These are phyloP conservation scores for Nemania serpens DNA, from an alignment of 2,329 filamentous ascomycete species.

Conservation along the genomic window DNA sequence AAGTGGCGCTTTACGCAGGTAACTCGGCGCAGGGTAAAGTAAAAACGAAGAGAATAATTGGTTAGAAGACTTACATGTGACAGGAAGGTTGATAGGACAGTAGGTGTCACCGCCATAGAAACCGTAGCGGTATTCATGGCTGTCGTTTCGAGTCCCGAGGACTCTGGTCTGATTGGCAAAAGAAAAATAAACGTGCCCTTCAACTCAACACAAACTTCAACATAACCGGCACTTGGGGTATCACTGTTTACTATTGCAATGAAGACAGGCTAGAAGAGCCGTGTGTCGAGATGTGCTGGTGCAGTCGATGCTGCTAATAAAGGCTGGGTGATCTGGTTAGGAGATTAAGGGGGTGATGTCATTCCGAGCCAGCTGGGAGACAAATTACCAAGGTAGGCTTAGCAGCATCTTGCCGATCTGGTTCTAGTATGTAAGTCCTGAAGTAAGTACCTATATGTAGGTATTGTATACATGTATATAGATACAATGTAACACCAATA, in stretches of 20 bases:
- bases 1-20: too few species aligned
- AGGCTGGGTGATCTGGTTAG: conserved; percentile 16
- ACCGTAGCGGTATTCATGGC: conserved; percentile 73
- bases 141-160: conserved; percentile 11
- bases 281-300: not conserved
- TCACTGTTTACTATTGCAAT: not conserved
- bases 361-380: conserved; percentile 14
- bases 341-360: conserved; percentile 24
- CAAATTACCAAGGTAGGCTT: conserved; percentile 4
- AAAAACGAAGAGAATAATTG: too few species aligned
- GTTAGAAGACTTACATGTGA: conserved; percentile 70
- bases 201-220: too few species aligned
- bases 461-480: too few species aligned
- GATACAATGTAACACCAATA: too few species aligned
- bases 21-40: not conserved
- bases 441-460: too few species aligned
- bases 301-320: conserved; percentile 17
- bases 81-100: conserved; percentile 83
- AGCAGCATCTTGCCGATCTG: conserved; percentile 10
- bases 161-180: conserved; percentile 1
- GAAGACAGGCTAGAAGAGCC: conserved; percentile 10
- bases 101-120: conserved; percentile 82
- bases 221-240: not conserved
- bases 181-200: not conserved
- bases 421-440: not conserved